Base-by-base conservation (phyloP, 768 basidiomycete species). In the Cyathus striatus region DNA sequence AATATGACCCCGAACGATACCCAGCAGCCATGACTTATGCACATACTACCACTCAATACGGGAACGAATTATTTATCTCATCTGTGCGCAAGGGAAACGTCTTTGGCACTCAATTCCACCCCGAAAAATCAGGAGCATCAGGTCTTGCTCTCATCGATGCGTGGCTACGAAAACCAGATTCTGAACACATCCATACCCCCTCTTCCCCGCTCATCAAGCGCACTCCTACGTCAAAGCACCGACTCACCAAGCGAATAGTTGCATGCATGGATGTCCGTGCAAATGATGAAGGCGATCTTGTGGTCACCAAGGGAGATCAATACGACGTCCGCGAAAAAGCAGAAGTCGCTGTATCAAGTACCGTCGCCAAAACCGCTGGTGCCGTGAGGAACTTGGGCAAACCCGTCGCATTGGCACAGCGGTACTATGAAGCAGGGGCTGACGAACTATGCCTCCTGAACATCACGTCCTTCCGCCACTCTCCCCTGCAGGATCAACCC, bases 221-320 rank as follows among this genome's bases (percentile, higher is more conserved):
- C 30, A 52, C 60, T 17, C 75, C 76, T 0, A 68, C 65, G 43
- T 59, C 69, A 5, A 69, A 57, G 41, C 79, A 90, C 58, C 76
- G 80, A 9, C 79, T 95, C 47, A 95, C 93, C 2, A 97, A 90
- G 62, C 88, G 96, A 37, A 86, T 99, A 59, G 79, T 98, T 49
- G 95, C 96, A 13, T 97, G 95, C 62, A 81, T 99, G 79, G 96
- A 99, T 61, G 95, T 99, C 17, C 85, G 96, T 35, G 81, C 93
- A 16, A 98, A 98, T 62, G 96, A 99, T 60, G 61, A 82, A 12
- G 96, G 96, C 22, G 96, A 99, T 61, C 81, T 99, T 41, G 93
- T 99, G 45, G 96, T 99, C 1, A 99, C 96, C 33, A 99, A 99
- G 68, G 96, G 96, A 44, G 96, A 99, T 63, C 96, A 96, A 61